phyloP scores from a whole-genome alignment of 257 asterid species.

The Thymus quinquecostatus region DNA sequence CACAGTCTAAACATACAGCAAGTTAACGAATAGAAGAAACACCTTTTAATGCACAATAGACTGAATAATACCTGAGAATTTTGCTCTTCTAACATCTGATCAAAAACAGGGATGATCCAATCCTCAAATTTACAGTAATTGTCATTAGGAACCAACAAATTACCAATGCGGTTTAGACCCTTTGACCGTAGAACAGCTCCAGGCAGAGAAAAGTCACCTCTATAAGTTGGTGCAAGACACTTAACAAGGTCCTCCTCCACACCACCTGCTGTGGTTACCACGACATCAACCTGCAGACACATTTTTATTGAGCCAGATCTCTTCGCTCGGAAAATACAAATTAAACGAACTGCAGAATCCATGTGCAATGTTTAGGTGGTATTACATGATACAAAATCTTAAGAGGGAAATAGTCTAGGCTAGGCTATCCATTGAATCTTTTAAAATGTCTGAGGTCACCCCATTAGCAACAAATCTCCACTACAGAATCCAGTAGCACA shows the following conservation, averaged over 20 bases:
- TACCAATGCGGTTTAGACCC: conserved; percentile 94
- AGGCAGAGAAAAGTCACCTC: conserved; percentile 80
- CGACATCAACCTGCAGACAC: conserved; percentile 76
- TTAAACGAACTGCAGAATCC: not conserved
- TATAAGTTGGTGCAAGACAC: conserved; percentile 91
- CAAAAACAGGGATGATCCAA: conserved; percentile 90
- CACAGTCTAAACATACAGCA: conserved; percentile 14
- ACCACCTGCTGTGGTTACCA: conserved; percentile 99
- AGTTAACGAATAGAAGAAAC: conserved; percentile 1
- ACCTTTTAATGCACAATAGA: not conserved
- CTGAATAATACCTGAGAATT: conserved; percentile 49
- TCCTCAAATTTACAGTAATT: conserved; percentile 96
- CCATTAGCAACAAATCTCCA: too few species aligned
- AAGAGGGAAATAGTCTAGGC: not conserved
- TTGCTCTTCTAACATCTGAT: conserved; percentile 89
- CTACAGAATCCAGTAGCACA: too few species aligned
- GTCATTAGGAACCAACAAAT: conserved; percentile 89
- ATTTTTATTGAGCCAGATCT: not conserved
- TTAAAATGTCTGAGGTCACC: too few species aligned
- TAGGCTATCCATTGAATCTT: too few species aligned
- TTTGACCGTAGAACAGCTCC: conserved; percentile 82
- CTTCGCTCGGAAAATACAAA: conserved; percentile 17
- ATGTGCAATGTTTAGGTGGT: conserved; percentile 11
- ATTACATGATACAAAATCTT: not conserved
- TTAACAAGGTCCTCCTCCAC: conserved; percentile 95